A percentile compares a stretch with the other conserved stretches of the same genome.
phyloP scores from a whole-genome alignment of 257 asterid genomes.

The Eucommia ulmoides region DNA sequence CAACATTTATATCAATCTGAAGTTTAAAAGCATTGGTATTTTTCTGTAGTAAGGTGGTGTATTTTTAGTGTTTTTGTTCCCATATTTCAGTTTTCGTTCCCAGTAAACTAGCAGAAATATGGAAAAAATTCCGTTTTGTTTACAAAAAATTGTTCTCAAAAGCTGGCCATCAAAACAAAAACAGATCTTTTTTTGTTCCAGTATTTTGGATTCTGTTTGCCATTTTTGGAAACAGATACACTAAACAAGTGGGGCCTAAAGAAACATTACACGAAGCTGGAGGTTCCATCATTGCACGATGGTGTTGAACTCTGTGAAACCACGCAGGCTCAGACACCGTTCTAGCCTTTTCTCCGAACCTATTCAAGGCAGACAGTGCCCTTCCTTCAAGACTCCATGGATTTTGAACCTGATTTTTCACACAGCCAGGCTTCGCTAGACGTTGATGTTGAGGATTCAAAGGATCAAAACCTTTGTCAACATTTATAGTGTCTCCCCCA shows the following conservation, averaged over 20 bases:
- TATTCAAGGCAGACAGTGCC: conserved; percentile 83
- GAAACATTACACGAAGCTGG: conserved; percentile 27
- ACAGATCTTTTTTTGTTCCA: too few relatives aligned
- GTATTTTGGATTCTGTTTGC: too few relatives aligned
- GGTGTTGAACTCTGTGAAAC: conserved; percentile 66
- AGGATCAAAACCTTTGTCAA: conserved; percentile 21
- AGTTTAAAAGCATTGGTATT: too few relatives aligned
- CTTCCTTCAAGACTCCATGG: conserved; percentile 70
- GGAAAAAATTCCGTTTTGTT: too few relatives aligned
- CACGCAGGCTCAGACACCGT: conserved; percentile 65
- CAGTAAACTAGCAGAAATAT: too few relatives aligned
- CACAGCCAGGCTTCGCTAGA: conserved; percentile 25
- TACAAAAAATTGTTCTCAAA: too few relatives aligned
- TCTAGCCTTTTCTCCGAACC: conserved; percentile 74
- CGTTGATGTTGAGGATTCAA: conserved; percentile 18
- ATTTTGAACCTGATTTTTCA: conserved; percentile 25
- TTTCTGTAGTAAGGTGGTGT: too few relatives aligned
- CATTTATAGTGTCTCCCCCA: conserved; percentile 69
- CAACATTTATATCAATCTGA: conserved; percentile 4
- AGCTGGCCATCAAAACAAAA: too few relatives aligned
- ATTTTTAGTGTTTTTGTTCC: too few relatives aligned
- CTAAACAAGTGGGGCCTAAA: not conserved
- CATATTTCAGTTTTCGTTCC: too few relatives aligned
- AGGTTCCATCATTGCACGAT: conserved; percentile 56
- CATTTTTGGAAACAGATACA: too few relatives aligned